phyloP scores from a whole-genome alignment of 2,329 filamentous ascomycete species.

The Fusarium sp. region DNA sequence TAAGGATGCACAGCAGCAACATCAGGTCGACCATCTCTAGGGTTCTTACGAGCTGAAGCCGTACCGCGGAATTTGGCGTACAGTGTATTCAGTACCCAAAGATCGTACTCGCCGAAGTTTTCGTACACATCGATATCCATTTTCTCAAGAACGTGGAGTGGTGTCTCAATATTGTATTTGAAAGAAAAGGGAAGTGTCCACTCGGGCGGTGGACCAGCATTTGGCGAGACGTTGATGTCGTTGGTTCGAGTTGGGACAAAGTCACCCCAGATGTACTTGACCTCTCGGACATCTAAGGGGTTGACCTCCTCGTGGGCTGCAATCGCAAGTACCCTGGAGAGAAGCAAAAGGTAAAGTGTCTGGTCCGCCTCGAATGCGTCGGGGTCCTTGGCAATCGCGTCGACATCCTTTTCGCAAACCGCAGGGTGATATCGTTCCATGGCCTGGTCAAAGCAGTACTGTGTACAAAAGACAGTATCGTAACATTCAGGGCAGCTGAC shows the following conservation, averaged over 20 bases:
- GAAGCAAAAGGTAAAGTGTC: slow-evolving; percentile 71
- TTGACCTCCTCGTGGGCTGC: slow-evolving; percentile 69
- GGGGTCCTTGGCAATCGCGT: slow-evolving; percentile 72
- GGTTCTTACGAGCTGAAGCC: slow-evolving; percentile 84
- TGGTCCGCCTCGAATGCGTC: slow-evolving; percentile 69
- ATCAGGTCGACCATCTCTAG: slow-evolving; percentile 83
- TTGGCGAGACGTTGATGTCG: slow-evolving; percentile 64
- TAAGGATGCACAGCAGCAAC: slow-evolving; percentile 93
- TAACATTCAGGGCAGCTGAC: slow-evolving; percentile 70
- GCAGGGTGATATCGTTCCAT: slow-evolving; percentile 71
- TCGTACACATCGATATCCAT: slow-evolving; percentile 84
- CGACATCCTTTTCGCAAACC: slow-evolving; percentile 74
- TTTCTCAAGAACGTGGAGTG: slow-evolving; percentile 82
- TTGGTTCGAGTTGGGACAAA: slow-evolving; percentile 66
- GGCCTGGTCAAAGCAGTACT: slow-evolving; percentile 68
- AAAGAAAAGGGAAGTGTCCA: slow-evolving; percentile 84
- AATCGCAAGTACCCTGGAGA: slow-evolving; percentile 73
- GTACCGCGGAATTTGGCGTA: slow-evolving; percentile 95
- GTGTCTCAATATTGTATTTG: slow-evolving; percentile 77
- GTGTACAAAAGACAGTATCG: slow-evolving; percentile 74
- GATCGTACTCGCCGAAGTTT: slow-evolving; percentile 68
- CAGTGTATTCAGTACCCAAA: slow-evolving; percentile 90
- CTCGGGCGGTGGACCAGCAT: slow-evolving; percentile 66
- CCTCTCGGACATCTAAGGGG: slow-evolving; percentile 71
- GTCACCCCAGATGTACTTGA: slow-evolving; percentile 77